Evolutionary conservation across 176 grass and related monocot species (phyloP), one percentile per base, ranked within the genome.

Genomic region (Aechmea fasciata): DNA sequence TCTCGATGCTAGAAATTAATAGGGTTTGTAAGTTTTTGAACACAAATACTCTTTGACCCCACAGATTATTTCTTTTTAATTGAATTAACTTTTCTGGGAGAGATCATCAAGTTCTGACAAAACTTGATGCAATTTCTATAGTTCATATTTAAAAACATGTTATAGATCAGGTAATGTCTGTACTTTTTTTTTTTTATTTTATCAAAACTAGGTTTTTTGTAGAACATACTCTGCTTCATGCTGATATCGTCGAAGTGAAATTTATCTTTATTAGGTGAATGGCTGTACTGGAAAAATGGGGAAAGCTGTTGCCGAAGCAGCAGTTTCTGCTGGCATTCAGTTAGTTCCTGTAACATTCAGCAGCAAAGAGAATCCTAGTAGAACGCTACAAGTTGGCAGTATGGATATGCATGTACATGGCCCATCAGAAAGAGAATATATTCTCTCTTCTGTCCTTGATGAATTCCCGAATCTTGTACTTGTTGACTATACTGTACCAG

Each of bases 281-380:
- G 86, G 89, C 41, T 92, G 94, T 79, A 90, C 71, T 66, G 89
- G 94, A 47, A 97, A 97, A 52, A 97, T 87, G 86, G 93, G 86
- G 29, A 20, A 66, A 74, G 76, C 79, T 73, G 86, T 90, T 66
- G 89, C 89, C 17, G 82, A 97, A 69, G 80, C 84, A 29, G 81
- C 83, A 49, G 50, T 72, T 74, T 83, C 72, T 52, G 77, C 79
- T 70, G 94, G 94, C 14, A 86, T 97, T 76, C 77, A 83, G 22
- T 67, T 97, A 78, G 74, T 90, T 55, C 93, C 89, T 68, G 54
- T 92, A 63, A 90, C 93, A 83, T 97, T 97, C 71, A 90, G 84
- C 25, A 78, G 86, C 51, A 71, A 24, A 77, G 89, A 97, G 77
- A 81, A 77, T 18, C 59, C 81, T 83, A 77, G 68, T 74, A 83